Evolutionary conservation across 2,329 filamentous ascomycete genomes (phyloP), one percentile per base, ranked within the genome.

Genomic region (Hypoxylon sp.): DNA sequence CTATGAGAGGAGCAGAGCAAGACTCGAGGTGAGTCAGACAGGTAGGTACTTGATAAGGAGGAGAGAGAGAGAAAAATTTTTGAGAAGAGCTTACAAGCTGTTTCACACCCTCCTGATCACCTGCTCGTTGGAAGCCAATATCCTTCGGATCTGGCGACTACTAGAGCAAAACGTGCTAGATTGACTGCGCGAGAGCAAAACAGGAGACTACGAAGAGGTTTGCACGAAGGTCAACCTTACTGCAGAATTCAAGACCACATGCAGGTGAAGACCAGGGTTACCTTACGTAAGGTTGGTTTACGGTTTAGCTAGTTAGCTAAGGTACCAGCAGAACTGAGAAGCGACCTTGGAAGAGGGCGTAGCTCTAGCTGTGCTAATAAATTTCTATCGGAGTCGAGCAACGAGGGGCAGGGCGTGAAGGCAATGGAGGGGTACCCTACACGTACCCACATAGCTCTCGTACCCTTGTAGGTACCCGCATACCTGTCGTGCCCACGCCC

Each of bases 11-110:
- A 22, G 37, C 25, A 46, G 42, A 44, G 4, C 25, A 27, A 13
- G 17, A 20, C 49, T 70, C 51, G 53, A 58, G 53, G 46, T 68
- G 69, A 70, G 69, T 72, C 66, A 70, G 67, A 71, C 53, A 11
- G 31, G 11, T 37, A 13, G 10, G 8, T 50, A 25, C 22, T 54
- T 44, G 44, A 33, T 35, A 44, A 48, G 11, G 27, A 37, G 35
- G 30, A 48, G 55, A 51, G 30, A 51, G 30, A 56, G 46, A 20
- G 53, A 54, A 64, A 49, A 53, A 59, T 54, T 54, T 50, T 50
- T n/a, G 31, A 46, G 27, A 58, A 40, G 46, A 66, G 40, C 56
- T 64, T 68, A 61, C 55, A 46, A 40, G 35, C 20, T 17, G 17
- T 22, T 20, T 35, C 20, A 37, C 46, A 50, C 4, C 44, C 40